Percentiles rank a stretch among this genome's conserved stretches.
Conservation (phyloP, 2,329 filamentous ascomycete genomes). For the Kalaharituber pfeilii region DNA sequence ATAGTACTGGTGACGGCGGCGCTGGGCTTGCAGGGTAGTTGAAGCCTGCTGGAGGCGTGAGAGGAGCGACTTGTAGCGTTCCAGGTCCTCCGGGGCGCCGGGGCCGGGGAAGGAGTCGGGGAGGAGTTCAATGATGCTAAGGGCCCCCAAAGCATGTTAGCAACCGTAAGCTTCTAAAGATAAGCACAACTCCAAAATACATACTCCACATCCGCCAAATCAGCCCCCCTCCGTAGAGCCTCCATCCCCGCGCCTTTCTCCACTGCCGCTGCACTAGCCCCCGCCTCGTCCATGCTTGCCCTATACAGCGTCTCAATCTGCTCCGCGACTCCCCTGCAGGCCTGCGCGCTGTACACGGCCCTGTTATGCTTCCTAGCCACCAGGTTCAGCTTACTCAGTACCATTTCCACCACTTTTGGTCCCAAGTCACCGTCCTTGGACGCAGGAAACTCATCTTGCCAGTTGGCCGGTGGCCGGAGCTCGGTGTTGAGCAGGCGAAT, state of each 20-base stretch:
- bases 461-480: conserved; percentile 27
- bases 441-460: neutral
- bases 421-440: neutral
- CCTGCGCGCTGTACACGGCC: conserved; percentile 48
- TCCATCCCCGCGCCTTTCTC: conserved; percentile 18
- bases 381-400: conserved; percentile 38
- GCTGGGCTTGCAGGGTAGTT: conserved; percentile 33
- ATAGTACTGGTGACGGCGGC: conserved; percentile 34
- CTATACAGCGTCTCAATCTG: conserved; percentile 50
- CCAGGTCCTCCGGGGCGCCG: neutral
- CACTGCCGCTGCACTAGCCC: conserved; percentile 5
- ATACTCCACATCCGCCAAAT: conserved; percentile 29
- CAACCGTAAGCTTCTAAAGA: conserved; percentile 11
- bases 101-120: neutral
- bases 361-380: conserved; percentile 46
- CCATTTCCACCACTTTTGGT: conserved; percentile 12
- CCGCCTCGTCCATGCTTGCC: too few relatives aligned
- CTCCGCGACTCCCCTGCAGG: conserved; percentile 53
- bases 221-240: conserved; percentile 29
- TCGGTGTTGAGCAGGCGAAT: conserved; percentile 45
- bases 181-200: neutral
- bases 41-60: conserved; percentile 30
- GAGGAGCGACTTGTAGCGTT: conserved; percentile 35
- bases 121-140: neutral
- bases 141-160: neutral